Evolutionary conservation across 208 protist species (phyloP), one percentile per base, ranked within the genome.

Genomic region (Strigomonas culicis): DNA sequence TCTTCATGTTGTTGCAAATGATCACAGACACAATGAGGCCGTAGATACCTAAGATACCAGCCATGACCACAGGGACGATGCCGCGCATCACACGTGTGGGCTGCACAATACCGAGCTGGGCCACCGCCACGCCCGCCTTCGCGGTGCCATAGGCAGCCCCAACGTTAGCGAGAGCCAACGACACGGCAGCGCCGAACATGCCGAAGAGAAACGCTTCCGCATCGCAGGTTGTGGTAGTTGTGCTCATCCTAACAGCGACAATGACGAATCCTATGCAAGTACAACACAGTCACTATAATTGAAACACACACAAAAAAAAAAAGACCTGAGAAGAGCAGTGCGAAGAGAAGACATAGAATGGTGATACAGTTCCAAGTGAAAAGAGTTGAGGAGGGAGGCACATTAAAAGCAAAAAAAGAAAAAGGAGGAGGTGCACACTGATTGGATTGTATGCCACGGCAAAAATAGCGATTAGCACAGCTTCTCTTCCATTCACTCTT

Each of bases 61-160:
- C 92, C 89, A 97, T 96, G 31, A 97, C 86, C 24, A 95, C 86
- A 24, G 92, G 90, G 55, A 97, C 84, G 59, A 94, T 97, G 41
- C 86, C 87, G 28, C 87, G 85, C 95, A 99, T 98, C 52, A 99
- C 94, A 21, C 95, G 79, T 22, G 93, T 78, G 0, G 92, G 96
- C 58, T 92, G 78, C 63, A 97, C 90, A 44, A 99, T 98, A 74
- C 98, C 97, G 66, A 99, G 96, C 62, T 95, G 90, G 4, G 96
- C 86, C 32, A 99, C 97, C 36, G 98, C 97, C 30, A 99, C 96
- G 7, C 97, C 96, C 15, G 93, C 85, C 83, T 99, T 99, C 17
- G 98, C 97, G 10, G 98, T 99, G 25, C 98, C 98, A 68, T 99
- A 99, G 10, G 98, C 97, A 32, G 98, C 96, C 19, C 98, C 98